These are phyloP conservation scores for Cyclanthera cordifolia DNA, from an alignment of 306 rosid genomes.

Conservation along the genomic window DNA sequence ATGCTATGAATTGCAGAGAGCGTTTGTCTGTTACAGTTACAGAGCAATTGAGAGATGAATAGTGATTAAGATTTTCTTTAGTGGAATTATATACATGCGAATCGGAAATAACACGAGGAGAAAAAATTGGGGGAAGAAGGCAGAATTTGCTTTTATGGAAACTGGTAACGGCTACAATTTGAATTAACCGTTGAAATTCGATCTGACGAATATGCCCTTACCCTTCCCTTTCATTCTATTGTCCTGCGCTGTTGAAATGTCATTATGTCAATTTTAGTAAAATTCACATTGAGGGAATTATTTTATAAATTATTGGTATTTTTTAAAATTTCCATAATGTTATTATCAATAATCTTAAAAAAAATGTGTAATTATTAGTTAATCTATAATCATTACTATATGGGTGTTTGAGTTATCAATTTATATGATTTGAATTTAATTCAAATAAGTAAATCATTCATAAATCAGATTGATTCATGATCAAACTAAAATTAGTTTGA, in stretches of 20 bases:
- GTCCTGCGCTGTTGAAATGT: neutral
- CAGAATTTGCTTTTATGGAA: neutral
- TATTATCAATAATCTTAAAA: no score
- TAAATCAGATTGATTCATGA: no score
- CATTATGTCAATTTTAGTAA: no score
- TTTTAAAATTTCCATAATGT: no score
- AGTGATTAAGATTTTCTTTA: neutral
- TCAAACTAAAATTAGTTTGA: no score
- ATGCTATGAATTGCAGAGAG: neutral
- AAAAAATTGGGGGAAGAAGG: no score
- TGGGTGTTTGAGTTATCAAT: no score
- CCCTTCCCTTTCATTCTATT: neutral
- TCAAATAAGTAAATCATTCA: no score
- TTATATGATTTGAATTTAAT: no score
- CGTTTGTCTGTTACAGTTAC: neutral
- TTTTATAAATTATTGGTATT: neutral
- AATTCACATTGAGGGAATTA: no score
- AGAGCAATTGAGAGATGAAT: neutral
- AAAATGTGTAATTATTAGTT: no score
- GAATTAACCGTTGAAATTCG: conserved; percentile 8
- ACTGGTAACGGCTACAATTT: conserved; percentile 17
- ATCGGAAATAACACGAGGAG: neutral
- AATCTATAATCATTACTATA: no score
- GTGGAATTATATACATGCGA: conserved; percentile 12
- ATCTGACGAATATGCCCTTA: conserved; percentile 17